Conservation (phyloP, 1,284 basidiomycete species). For the Flammula alnicola region DNA sequence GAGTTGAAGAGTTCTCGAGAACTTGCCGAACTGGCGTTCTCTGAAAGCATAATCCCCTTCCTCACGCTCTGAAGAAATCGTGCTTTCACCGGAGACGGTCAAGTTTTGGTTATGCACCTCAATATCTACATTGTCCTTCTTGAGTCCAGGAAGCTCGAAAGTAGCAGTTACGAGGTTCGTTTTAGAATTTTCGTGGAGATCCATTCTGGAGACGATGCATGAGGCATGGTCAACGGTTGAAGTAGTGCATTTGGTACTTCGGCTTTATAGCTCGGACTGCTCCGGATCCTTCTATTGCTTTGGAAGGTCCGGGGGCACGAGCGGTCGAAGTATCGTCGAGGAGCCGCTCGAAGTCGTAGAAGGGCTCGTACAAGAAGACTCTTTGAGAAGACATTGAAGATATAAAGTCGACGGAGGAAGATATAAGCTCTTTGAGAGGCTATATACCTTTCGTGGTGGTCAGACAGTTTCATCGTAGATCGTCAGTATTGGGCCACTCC, state of each 20-base stretch:
- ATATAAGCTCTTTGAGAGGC: too few relatives aligned
- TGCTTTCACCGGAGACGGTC: background rate
- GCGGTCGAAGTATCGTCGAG: background rate
- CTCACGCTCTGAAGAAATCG: background rate
- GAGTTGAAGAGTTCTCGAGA: constrained; percentile 1
- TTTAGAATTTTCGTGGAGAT: background rate
- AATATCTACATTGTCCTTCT: background rate
- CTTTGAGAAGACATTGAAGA: too few relatives aligned
- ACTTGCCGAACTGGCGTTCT: background rate
- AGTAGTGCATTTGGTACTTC: too few relatives aligned
- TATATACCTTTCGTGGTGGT: too few relatives aligned
- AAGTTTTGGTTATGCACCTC: background rate
- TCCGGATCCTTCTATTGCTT: too few relatives aligned
- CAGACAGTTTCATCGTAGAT: too few relatives aligned
- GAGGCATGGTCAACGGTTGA: too few relatives aligned
- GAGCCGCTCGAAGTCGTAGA: background rate
- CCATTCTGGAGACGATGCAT: too few relatives aligned
- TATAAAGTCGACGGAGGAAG: too few relatives aligned
- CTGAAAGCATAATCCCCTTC: background rate
- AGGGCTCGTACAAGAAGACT: background rate
- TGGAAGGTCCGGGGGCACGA: too few relatives aligned
- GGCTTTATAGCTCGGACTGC: background rate
- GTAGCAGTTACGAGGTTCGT: background rate
- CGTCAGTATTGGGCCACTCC: too few relatives aligned
- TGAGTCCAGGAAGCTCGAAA: background rate